Percentiles rank a stretch among this genome's conserved stretches.
Conservation (phyloP, 2,329 filamentous ascomycete species). For the Xylariaceae sp. region DNA sequence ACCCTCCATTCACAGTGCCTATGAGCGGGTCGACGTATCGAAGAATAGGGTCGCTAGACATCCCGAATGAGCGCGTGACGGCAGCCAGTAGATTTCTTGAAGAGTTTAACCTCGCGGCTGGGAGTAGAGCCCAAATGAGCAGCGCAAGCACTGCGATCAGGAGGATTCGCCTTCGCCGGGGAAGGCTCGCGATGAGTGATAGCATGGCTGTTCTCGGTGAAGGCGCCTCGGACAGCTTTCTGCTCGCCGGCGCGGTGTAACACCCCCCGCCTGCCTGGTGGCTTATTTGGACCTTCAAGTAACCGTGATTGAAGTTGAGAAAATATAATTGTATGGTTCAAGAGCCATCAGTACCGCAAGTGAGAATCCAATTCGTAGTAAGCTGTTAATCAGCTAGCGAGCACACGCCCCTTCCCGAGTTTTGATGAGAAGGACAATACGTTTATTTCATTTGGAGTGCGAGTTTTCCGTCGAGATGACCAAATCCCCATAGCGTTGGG, state of each 20-base stretch:
- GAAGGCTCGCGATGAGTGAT: slow-evolving; percentile 29
- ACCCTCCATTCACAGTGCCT: slow-evolving; percentile 38
- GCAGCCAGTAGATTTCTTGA: slow-evolving; percentile 24
- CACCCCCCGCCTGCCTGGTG: too few species aligned
- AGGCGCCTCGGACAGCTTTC: slow-evolving; percentile 4
- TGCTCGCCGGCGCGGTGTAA: not conserved
- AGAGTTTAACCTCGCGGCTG: slow-evolving; percentile 26
- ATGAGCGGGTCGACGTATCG: slow-evolving; percentile 37
- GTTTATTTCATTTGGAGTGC: slow-evolving; percentile 6
- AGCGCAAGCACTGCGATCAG: slow-evolving; percentile 24
- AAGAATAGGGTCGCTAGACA: slow-evolving; percentile 28
- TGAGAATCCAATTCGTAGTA: slow-evolving; percentile 5
- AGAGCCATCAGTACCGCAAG: slow-evolving; percentile 13
- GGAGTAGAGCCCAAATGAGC: slow-evolving; percentile 32
- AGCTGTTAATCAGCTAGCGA: slow-evolving; percentile 11
- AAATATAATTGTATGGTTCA: slow-evolving; percentile 3
- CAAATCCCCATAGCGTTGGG: not conserved
- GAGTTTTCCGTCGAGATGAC: not conserved
- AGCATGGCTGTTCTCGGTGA: slow-evolving; percentile 22
- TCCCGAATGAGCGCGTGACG: slow-evolving; percentile 20
- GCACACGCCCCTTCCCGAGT: not conserved
- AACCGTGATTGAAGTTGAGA: not conserved
- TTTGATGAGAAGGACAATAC: not conserved
- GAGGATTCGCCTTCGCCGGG: slow-evolving; percentile 29
- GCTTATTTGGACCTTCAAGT: not conserved